Conservation (phyloP, 179 eudicot genomes). For the Beta macrorhiza region DNA sequence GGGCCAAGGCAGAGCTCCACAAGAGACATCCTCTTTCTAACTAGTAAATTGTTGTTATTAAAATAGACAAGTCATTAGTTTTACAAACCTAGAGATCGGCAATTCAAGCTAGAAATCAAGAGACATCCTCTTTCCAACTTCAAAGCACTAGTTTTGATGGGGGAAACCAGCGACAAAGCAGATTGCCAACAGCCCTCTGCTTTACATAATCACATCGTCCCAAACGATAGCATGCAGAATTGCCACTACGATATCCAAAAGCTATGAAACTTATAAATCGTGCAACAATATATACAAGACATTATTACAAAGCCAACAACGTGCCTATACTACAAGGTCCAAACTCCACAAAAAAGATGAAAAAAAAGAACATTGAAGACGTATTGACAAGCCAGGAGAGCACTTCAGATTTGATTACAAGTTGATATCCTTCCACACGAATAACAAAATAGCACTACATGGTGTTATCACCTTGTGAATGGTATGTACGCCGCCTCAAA, state of each 20-base stretch:
- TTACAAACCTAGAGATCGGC: no score
- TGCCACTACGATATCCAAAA: not conserved
- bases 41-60: no score
- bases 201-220: no score
- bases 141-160: no score
- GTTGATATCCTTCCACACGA: not conserved
- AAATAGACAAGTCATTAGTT: no score
- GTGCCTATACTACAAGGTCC: not conserved
- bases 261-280: not conserved
- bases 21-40: no score
- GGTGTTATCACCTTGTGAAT: constrained; percentile 51
- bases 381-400: constrained; percentile 5
- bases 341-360: not conserved
- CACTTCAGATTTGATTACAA: not conserved
- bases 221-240: not conserved
- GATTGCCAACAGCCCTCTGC: no score
- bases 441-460: constrained; percentile 13
- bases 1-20: no score
- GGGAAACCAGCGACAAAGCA: no score
- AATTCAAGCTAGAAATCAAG: no score
- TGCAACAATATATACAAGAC: not conserved
- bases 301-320: not conserved
- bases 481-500: constrained; percentile 84
- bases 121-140: no score
- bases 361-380: not conserved